Evolutionary conservation across 306 rosid genomes (phyloP).

Genomic region (Quercus mongolica): DNA sequence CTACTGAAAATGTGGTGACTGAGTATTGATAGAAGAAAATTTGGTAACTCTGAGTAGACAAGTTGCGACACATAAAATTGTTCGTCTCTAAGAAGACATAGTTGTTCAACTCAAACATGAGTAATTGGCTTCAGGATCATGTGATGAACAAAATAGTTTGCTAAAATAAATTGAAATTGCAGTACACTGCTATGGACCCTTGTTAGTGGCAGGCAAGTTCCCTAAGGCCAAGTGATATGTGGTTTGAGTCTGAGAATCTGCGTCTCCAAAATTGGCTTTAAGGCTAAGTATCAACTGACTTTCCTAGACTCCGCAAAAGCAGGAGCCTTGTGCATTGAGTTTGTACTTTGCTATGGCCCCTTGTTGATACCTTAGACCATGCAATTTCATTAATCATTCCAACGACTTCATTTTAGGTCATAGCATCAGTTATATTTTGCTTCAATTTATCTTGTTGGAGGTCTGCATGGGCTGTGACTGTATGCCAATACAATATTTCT

Average conservation of each 20-base stretch:
- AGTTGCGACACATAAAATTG: neutral
- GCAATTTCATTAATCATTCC: neutral
- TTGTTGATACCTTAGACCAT: neutral
- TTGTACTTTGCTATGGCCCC: neutral
- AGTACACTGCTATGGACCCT: no score
- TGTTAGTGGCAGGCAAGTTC: no score
- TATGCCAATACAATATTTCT: neutral
- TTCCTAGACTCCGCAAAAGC: no score
- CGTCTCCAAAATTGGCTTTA: no score
- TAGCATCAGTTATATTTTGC: no score
- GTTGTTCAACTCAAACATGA: neutral
- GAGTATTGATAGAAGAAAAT: neutral
- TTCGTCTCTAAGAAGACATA: neutral
- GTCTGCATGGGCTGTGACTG: neutral
- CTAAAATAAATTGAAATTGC: neutral
- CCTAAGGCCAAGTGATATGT: no score
- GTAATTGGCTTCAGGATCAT: neutral
- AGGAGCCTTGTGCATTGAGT: no score
- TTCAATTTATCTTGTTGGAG: no score
- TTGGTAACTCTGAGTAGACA: neutral
- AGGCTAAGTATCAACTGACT: no score
- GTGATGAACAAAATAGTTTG: neutral
- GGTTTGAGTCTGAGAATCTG: no score
- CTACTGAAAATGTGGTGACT: neutral
- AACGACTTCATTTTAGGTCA: neutral